These are phyloP conservation scores for Monilinia aucupariae DNA, from an alignment of 2,329 filamentous ascomycete genomes.

Conservation along the genomic window DNA sequence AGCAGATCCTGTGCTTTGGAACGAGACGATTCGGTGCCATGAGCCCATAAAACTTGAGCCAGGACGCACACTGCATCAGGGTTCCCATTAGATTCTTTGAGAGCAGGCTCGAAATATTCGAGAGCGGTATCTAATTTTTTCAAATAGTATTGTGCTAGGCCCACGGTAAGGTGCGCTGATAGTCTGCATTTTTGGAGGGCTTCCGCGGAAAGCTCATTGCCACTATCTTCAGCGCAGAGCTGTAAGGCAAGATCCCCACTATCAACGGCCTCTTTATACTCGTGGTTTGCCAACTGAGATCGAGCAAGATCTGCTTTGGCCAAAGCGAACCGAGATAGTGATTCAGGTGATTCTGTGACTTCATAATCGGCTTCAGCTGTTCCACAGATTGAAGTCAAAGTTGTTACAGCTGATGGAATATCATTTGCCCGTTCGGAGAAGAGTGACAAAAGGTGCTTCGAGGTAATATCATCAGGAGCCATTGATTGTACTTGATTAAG, in stretches of 20 bases:
- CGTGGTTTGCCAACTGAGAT: slow-evolving; percentile 65
- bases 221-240: slow-evolving; percentile 66
- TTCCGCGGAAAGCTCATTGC: slow-evolving; percentile 58
- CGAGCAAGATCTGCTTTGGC: slow-evolving; percentile 83
- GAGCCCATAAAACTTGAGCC: slow-evolving; percentile 89
- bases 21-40: slow-evolving; percentile 67
- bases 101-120: slow-evolving; percentile 70
- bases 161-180: slow-evolving; percentile 79
- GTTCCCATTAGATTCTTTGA: slow-evolving; percentile 69
- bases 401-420: slow-evolving; percentile 55
- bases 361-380: slow-evolving; percentile 78
- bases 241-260: slow-evolving; percentile 76
- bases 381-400: slow-evolving; percentile 61
- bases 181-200: slow-evolving; percentile 66
- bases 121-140: slow-evolving; percentile 64
- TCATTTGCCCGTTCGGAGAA: slow-evolving; percentile 78
- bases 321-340: slow-evolving; percentile 71
- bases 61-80: slow-evolving; percentile 83
- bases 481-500: slow-evolving; percentile 75
- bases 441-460: slow-evolving; percentile 71
- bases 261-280: slow-evolving; percentile 65
- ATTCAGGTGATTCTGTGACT: slow-evolving; percentile 66
- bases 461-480: slow-evolving; percentile 62
- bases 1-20: slow-evolving; percentile 73
- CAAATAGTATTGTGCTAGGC: slow-evolving; percentile 72